Percentiles rank a stretch among this genome's conserved stretches.
Conservation (phyloP, 768 basidiomycete species). For the Leccinum boreale region DNA sequence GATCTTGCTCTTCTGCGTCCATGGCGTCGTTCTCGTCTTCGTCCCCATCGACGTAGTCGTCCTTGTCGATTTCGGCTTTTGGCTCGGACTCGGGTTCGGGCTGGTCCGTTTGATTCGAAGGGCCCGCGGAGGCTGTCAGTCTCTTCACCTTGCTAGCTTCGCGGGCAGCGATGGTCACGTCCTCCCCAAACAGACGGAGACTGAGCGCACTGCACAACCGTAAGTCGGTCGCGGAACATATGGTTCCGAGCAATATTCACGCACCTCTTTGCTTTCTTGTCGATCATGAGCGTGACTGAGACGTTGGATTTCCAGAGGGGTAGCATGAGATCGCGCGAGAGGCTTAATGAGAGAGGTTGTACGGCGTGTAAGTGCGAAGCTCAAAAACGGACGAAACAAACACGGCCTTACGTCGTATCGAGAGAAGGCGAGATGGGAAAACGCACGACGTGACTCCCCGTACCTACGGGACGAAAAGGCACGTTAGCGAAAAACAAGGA, state of each 20-base stretch:
- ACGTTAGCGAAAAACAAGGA: not conserved
- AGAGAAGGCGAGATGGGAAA: slow-evolving; percentile 55
- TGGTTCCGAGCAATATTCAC: too few relatives aligned
- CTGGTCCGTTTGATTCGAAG: not conserved
- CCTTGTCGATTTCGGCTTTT: not conserved
- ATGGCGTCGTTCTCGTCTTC: slow-evolving; percentile 5
- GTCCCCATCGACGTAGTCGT: slow-evolving; percentile 2
- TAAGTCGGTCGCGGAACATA: not conserved
- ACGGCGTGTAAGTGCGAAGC: not conserved
- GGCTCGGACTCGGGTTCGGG: not conserved
- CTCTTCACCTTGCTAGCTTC: slow-evolving; percentile 32
- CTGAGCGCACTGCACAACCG: slow-evolving; percentile 67
- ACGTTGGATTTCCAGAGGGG: slow-evolving; percentile 94
- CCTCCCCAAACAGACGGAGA: slow-evolving; percentile 77
- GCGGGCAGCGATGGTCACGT: slow-evolving; percentile 57
- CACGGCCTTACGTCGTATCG: slow-evolving; percentile 48
- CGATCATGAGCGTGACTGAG: slow-evolving; percentile 88
- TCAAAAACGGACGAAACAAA: not conserved
- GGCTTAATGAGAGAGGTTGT: slow-evolving; percentile 34
- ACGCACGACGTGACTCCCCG: slow-evolving; percentile 71
- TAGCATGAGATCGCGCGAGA: slow-evolving; percentile 79
- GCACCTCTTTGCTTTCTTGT: too few relatives aligned
- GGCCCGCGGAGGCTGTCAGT: not conserved
- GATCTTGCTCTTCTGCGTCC: slow-evolving; percentile 9
- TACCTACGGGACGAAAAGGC: slow-evolving; percentile 35